Evolutionary conservation across 768 basidiomycete genomes (phyloP), one percentile per base, ranked within the genome.

Genomic region (Guyanaporus albipodus): DNA sequence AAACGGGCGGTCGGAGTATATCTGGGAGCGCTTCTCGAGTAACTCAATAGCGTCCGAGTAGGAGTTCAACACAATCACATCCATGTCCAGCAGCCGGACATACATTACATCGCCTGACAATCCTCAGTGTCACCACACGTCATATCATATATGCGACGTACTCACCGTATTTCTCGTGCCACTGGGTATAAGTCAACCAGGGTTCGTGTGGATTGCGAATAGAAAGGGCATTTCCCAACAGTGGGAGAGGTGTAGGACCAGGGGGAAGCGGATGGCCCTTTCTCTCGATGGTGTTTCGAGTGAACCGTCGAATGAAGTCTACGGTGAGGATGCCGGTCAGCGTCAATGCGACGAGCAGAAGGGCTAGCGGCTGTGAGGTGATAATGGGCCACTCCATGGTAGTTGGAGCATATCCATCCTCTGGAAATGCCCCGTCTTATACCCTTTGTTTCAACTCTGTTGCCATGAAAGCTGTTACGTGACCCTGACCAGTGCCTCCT

Each of bases 1-100:
- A 17, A 37, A 49, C 2, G 48, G 48, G 22, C 52, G 54, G 15
- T 53, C 52, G 12, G 54, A 55, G 17, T 53, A 55, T 27, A 38
- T 46, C 15, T 49, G 47, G 8, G 54, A 55, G 15, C 52, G 52
- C 23, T 53, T 49, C 14, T 44, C 54, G 8, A 53, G 40, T 14
- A 53, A 8, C 2, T 49, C 52, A 2, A 6, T 31, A 8, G 43
- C 47, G 18, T 18, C 40, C 1, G 29, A 27, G 15, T 2, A 11
- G 6, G 54, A 55, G n/a, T 46, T 53, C 42, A 53, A 14, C 6
- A 53, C 33, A 27, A 55, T 6, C 9, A 48, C 40, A 8, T 53
- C 40, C 2, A 18, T 14, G 11, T 44, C 31, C 38, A 54, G 24
- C 3, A 54, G 35, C 8, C 39, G 45, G 21, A 37, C 21, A 19